Conservation (phyloP, 2,329 filamentous ascomycete genomes). For the Penicillium janthinellum region DNA sequence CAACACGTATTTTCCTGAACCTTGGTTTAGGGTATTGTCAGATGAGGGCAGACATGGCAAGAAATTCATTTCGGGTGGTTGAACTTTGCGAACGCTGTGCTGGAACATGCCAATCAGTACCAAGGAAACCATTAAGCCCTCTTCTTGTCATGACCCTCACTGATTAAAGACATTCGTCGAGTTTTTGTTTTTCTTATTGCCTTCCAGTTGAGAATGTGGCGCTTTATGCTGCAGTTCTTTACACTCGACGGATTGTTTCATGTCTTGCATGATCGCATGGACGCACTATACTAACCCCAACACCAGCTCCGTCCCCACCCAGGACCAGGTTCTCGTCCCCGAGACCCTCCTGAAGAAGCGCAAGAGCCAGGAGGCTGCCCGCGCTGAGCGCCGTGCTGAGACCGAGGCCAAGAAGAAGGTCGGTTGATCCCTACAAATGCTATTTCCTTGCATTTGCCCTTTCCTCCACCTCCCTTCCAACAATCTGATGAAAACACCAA, state of each 20-base stretch:
- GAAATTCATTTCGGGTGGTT: slow-evolving; percentile 27
- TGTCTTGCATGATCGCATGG: slow-evolving; percentile 63
- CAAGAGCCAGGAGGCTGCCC: slow-evolving; percentile 99
- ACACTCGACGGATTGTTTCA: slow-evolving; percentile 73
- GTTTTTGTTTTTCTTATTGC: slow-evolving; percentile 63
- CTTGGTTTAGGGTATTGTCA: slow-evolving; percentile 69
- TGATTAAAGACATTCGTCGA: slow-evolving; percentile 80
- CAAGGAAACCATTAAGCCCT: slow-evolving; percentile 14
- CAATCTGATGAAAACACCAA: slow-evolving; percentile 81
- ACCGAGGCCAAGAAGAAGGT: slow-evolving; percentile 89
- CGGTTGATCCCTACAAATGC: slow-evolving; percentile 47
- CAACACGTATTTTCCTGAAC: slow-evolving; percentile 57
- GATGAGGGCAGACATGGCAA: slow-evolving; percentile 60
- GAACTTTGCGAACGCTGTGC: slow-evolving; percentile 27
- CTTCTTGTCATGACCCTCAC: slow-evolving; percentile 57
- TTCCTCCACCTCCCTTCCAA: slow-evolving; percentile 32
- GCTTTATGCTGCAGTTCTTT: slow-evolving; percentile 83
- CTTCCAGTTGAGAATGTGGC: slow-evolving; percentile 85
- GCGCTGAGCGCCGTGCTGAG: slow-evolving; percentile 80
- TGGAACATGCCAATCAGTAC: slow-evolving; percentile 33
- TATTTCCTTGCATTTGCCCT: slow-evolving; percentile 13
- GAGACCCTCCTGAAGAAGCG: slow-evolving; percentile 99
- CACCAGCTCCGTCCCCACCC: slow-evolving; percentile 82
- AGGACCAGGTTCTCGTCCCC: slow-evolving; percentile 94
- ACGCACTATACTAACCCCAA: slow-evolving; percentile 75